A percentile compares a stretch with the other conserved stretches of the same genome.
phyloP scores from a whole-genome alignment of 768 basidiomycete genomes.

The Termitomyces sp. region DNA sequence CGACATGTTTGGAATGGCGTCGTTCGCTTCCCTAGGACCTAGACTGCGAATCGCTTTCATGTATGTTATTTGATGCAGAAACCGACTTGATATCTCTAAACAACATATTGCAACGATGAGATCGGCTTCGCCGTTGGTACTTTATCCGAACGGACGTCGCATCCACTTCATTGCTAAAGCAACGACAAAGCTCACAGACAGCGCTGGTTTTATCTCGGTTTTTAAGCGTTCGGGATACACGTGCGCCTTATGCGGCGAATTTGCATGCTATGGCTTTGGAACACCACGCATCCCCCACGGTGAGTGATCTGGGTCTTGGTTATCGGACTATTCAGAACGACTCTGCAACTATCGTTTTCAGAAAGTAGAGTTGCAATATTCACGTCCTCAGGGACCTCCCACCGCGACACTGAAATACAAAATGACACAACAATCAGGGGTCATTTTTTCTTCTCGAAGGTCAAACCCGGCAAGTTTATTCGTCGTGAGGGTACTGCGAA shows the following conservation, averaged over 20 bases:
- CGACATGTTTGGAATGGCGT: neutral
- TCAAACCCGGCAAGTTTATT: no score
- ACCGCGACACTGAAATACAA: conserved; percentile 3
- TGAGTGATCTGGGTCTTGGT: neutral
- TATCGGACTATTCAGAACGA: neutral
- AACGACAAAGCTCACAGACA: neutral
- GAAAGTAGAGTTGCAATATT: conserved; percentile 9
- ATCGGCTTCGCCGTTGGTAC: no score
- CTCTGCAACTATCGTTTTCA: neutral
- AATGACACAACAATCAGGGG: neutral
- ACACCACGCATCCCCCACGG: neutral
- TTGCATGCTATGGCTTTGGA: conserved; percentile 9
- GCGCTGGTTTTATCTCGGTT: neutral
- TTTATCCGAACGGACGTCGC: neutral
- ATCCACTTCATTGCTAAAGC: neutral
- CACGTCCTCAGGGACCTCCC: neutral
- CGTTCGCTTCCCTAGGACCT: neutral
- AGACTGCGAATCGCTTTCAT: neutral
- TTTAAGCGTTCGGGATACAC: conserved; percentile 6
- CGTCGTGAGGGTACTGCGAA: no score
- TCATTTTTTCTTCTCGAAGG: conserved; percentile 1
- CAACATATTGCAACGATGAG: no score
- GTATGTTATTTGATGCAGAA: no score
- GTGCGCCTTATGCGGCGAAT: conserved; percentile 12
- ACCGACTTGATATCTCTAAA: neutral